These are phyloP conservation scores for Bruguiera hainesii DNA, from an alignment of 441 rosid species.

Conservation along the genomic window DNA sequence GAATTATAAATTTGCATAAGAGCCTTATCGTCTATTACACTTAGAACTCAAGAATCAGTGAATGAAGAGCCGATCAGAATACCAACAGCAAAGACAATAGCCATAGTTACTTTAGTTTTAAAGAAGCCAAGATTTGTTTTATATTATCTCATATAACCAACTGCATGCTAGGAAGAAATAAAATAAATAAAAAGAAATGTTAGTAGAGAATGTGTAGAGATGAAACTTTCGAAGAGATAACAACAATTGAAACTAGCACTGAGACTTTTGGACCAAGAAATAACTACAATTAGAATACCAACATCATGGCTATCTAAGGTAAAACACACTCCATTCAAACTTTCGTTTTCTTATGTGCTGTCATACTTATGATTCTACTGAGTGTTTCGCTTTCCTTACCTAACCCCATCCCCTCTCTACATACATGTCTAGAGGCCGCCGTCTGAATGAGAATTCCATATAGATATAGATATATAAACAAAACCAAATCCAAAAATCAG, in stretches of 20 bases:
- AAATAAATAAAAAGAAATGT: too few species aligned
- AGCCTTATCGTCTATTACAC: too few species aligned
- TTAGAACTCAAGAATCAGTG: too few species aligned
- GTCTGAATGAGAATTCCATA: neutral
- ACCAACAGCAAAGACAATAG: too few species aligned
- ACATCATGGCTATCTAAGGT: neutral
- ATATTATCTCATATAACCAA: too few species aligned
- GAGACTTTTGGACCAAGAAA: neutral
- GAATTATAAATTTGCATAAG: too few species aligned
- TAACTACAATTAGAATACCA: neutral
- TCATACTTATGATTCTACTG: constrained; percentile 20
- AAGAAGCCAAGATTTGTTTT: too few species aligned
- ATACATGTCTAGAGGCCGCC: constrained; percentile 25
- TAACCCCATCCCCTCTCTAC: constrained; percentile 22
- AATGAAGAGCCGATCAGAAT: too few species aligned
- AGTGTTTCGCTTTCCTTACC: constrained; percentile 29
- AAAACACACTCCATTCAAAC: constrained; percentile 4
- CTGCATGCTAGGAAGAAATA: too few species aligned
- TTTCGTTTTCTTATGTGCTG: constrained; percentile 31
- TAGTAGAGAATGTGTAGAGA: too few species aligned
- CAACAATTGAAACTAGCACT: neutral
- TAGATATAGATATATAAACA: neutral
- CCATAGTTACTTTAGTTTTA: too few species aligned
- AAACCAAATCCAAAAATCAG: constrained; percentile 12
- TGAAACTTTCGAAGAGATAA: neutral